Conservation (phyloP, 2,329 filamentous ascomycete genomes). For the Tolypocladium inflatum region DNA sequence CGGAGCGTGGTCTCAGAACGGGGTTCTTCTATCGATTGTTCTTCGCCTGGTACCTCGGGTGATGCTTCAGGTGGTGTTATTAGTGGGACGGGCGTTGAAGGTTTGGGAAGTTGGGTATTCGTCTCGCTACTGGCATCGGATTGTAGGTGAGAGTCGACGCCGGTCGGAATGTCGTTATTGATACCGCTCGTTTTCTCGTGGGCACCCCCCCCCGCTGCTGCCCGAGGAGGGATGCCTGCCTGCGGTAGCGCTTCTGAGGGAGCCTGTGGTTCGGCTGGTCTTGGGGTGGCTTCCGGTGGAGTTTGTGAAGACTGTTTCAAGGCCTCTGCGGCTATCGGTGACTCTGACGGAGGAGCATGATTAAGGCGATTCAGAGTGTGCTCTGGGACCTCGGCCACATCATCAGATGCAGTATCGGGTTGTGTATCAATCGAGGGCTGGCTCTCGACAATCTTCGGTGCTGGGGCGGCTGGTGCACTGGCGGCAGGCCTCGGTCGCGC, state of each 20-base stretch:
- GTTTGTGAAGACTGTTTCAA: not conserved
- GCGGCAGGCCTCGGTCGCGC: conserved; percentile 41
- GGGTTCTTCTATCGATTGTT: no score
- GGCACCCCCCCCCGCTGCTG: not conserved
- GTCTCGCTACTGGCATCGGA: not conserved
- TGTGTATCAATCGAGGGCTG: not conserved
- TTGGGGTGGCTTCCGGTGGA: not conserved
- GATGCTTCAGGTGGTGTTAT: not conserved
- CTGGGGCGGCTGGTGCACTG: conserved; percentile 17
- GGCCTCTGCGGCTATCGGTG: not conserved
- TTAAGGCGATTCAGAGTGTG: not conserved
- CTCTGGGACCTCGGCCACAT: not conserved
- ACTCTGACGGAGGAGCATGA: not conserved
- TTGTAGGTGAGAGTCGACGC: not conserved
- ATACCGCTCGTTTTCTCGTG: not conserved
- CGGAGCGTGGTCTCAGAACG: not conserved
- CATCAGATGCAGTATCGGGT: not conserved
- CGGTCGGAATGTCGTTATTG: not conserved
- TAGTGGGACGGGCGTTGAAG: not conserved
- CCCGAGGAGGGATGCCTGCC: not conserved
- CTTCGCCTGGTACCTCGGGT: not conserved
- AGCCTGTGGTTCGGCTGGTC: not conserved
- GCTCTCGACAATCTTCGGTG: conserved; percentile 2
- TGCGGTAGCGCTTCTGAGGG: not conserved
- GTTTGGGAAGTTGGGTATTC: not conserved